Conservation (phyloP, 1,284 basidiomycete species). For the Xerocomus nothofagi region DNA sequence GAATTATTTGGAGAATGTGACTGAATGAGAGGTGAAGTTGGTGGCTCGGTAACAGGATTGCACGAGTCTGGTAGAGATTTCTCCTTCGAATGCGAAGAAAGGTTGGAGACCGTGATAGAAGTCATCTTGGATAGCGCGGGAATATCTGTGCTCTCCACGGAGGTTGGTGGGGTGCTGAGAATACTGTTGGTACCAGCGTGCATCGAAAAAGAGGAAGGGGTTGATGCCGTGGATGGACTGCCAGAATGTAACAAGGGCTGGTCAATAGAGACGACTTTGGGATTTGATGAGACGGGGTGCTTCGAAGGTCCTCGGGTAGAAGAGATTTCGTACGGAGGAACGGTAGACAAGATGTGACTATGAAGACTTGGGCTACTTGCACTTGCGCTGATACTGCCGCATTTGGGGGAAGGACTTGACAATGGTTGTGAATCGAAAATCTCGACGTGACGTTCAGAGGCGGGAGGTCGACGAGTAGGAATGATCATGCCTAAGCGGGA, state of each 20-base stretch:
- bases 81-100: conserved; percentile 2
- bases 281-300: conserved; percentile 7
- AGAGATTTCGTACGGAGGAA: conserved; percentile 6
- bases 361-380: conserved; percentile 36
- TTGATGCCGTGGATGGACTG: conserved; percentile 38
- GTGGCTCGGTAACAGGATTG: conserved; percentile 3
- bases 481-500: conserved; percentile 59
- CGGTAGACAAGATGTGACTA: conserved; percentile 17
- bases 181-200: conserved; percentile 39
- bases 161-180: conserved; percentile 58
- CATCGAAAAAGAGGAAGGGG: conserved; percentile 50
- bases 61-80: not conserved
- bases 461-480: conserved; percentile 45
- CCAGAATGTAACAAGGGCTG: conserved; percentile 32
- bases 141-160: conserved; percentile 45
- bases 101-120: conserved; percentile 37
- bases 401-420: conserved; percentile 54
- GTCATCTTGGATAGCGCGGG: conserved; percentile 44
- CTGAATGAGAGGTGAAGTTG: conserved; percentile 31
- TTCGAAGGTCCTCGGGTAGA: conserved; percentile 1
- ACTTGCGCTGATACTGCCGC: conserved; percentile 41
- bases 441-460: conserved; percentile 63
- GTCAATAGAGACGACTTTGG: conserved; percentile 24
- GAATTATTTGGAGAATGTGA: conserved; percentile 21
- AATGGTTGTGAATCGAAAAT: conserved; percentile 78